Evolutionary conservation across 371 early-diverging fungal genomes (phyloP), one percentile per base, ranked within the genome.

Genomic region (Lichtheimia corymbifera): DNA sequence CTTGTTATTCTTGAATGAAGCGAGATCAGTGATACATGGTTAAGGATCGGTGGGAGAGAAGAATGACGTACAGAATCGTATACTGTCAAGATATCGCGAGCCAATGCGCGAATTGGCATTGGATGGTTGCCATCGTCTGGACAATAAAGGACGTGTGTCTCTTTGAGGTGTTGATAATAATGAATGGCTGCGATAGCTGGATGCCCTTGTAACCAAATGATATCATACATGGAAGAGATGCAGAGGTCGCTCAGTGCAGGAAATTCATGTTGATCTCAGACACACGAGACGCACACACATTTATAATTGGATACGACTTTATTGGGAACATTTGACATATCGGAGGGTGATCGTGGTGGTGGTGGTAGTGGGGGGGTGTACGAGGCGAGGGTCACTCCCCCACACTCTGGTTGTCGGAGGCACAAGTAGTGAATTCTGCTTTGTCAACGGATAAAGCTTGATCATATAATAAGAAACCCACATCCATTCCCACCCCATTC

Each of bases 171-270:
- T 4, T 42, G 24, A 41, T 63, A 63, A 40, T 63, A 63, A 15
- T 63, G 58, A 1, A 63, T 42, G 27, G 63, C 56, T 4, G 63
- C 67, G 17, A 63, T 54, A 17, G 58, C 59, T 2, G 67, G 67
- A n/a, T 41, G 15, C 15, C 45, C n/a, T 50, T 62, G 62, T 14
- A 62, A 24, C 62, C 62, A 62, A 9, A 62, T 20, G 30, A 62
- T 50, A 50, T 62, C 56, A 12, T 61, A 35, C 18, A 42, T 24
- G 20, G 24, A 18, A 25, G 12, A n/a, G 40, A 41, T 40, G 11
- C 4, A 45, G 24, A 20, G 41, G 43, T 11, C 12, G 24, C 35
- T 17, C n/a, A 43, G 43, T 24, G 13, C 14, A 40, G 42, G 40
- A 55, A 55, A 35, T 35, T 35, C 35, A 35, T 0, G 5, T 4